Evolutionary conservation across 257 asterid genomes (phyloP).

Genomic region (Solanum sparsipilum): DNA sequence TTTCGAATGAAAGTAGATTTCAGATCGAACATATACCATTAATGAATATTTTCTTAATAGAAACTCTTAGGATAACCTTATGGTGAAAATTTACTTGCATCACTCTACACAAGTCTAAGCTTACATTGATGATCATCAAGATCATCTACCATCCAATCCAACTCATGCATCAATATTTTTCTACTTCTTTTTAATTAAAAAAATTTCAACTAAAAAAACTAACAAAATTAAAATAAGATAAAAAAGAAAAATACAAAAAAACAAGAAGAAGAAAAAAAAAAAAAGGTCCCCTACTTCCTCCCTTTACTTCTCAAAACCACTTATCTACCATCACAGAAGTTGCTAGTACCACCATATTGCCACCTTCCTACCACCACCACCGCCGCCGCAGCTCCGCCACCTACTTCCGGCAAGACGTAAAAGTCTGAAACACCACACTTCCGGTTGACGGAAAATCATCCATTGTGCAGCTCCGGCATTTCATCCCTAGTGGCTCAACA

Average conservation of each 20-base stretch:
- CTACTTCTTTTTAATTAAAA: conserved; percentile 14
- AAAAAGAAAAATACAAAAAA: conserved; percentile 20
- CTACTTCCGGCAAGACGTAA: conserved; percentile 40
- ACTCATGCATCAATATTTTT: conserved; percentile 31
- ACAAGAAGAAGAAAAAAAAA: background rate
- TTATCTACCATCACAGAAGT: background rate
- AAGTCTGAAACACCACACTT: conserved; percentile 63
- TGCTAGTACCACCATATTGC: background rate
- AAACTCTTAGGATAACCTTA: background rate
- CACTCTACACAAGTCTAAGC: conserved; percentile 20
- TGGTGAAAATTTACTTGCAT: background rate
- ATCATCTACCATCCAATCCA: conserved; percentile 15
- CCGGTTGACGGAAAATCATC: conserved; percentile 66
- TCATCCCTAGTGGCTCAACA: conserved; percentile 63
- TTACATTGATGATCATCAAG: conserved; percentile 26
- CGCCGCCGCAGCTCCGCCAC: background rate
- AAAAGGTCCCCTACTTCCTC: conserved; percentile 11
- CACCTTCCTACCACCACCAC: background rate
- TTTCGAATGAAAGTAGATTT: too few species aligned
- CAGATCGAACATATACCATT: background rate
- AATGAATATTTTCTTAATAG: background rate
- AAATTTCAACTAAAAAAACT: background rate
- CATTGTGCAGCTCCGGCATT: conserved; percentile 52
- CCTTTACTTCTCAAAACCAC: conserved; percentile 19
- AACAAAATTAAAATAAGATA: conserved; percentile 1